A percentile compares a stretch with the other conserved stretches of the same genome.
Evolutionary conservation across 2,329 filamentous ascomycete genomes (phyloP).

Genomic region (Diaporthe velutina): DNA sequence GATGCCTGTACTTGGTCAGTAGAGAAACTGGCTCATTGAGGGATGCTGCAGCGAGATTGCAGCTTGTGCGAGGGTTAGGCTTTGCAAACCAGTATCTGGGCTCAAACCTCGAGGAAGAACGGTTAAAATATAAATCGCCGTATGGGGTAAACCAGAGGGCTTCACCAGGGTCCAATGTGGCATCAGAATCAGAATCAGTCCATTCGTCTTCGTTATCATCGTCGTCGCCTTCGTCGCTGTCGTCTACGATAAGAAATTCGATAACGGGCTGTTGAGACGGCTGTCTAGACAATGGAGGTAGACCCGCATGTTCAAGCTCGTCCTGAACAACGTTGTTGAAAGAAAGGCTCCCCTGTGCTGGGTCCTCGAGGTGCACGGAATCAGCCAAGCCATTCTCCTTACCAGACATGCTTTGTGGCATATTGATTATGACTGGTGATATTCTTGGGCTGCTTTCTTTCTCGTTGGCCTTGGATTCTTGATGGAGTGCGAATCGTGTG

Average conservation of each 20-base stretch:
- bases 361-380: neutral
- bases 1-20: neutral
- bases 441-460: too few relatives aligned
- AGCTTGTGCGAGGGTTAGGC: neutral
- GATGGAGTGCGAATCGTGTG: too few relatives aligned
- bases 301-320: neutral
- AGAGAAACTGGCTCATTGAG: neutral
- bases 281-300: neutral
- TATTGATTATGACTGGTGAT: neutral
- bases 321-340: neutral
- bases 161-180: neutral
- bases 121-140: neutral
- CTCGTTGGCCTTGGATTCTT: neutral
- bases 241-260: neutral
- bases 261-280: neutral
- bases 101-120: neutral
- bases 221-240: neutral
- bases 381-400: neutral
- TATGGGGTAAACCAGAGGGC: neutral
- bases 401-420: neutral
- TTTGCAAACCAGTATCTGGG: neutral
- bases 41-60: neutral
- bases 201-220: neutral
- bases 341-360: neutral
- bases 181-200: neutral